phyloP scores from a whole-genome alignment of 2,329 filamentous ascomycete species.

The Aspergillus sclerotialis region DNA sequence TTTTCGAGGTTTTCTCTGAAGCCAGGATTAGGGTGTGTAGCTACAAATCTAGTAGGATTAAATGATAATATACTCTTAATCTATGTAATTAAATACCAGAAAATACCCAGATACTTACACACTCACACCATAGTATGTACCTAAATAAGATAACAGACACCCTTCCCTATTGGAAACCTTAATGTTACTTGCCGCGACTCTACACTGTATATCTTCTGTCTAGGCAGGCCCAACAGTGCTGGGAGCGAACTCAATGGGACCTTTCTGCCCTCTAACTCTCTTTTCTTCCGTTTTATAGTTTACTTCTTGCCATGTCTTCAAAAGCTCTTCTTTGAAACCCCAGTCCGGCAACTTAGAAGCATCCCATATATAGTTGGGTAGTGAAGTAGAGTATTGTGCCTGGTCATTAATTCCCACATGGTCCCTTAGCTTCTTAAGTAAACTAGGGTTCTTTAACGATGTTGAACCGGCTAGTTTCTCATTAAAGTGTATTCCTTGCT shows the following conservation, averaged over 20 bases:
- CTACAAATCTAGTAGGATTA: too few relatives aligned
- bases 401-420: constrained; percentile 50
- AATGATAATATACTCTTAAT: too few relatives aligned
- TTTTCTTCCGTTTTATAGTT: constrained; percentile 29
- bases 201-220: neutral
- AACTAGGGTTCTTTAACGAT: constrained; percentile 53
- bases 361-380: constrained; percentile 37
- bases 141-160: too few relatives aligned
- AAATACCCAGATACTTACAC: too few relatives aligned
- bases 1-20: too few relatives aligned
- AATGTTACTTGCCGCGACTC: neutral
- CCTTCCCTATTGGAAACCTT: too few relatives aligned
- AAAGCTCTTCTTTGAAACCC: constrained; percentile 42
- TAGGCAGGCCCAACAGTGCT: too few relatives aligned
- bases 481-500: constrained; percentile 58
- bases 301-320: constrained; percentile 34
- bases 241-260: constrained; percentile 38
- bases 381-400: constrained; percentile 48
- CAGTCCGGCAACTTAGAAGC: constrained; percentile 30
- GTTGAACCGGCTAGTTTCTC: constrained; percentile 51
- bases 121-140: too few relatives aligned
- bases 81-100: too few relatives aligned
- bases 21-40: too few relatives aligned
- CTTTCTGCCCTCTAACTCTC: constrained; percentile 24
- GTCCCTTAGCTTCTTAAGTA: constrained; percentile 50